A percentile compares a stretch with the other conserved stretches of the same genome.
These are phyloP conservation scores for Dioscorea zingiberensis DNA, from an alignment of 106 monocot genomes.

Conservation along the genomic window DNA sequence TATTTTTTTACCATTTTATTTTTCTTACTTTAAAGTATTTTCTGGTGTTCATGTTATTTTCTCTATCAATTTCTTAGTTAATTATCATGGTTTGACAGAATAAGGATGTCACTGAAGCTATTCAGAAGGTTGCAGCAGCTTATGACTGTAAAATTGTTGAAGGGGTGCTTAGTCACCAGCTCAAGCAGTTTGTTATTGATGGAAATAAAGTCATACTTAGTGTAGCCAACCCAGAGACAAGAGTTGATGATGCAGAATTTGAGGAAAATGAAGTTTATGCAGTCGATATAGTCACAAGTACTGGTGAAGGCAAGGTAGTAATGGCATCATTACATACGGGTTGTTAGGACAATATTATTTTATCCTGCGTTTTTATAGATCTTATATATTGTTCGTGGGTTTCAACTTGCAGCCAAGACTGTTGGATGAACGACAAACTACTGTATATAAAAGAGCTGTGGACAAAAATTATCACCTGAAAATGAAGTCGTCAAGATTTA, in stretches of 20 bases:
- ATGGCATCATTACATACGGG: too few relatives aligned
- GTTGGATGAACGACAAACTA: slow-evolving; percentile 86
- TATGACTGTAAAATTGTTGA: slow-evolving; percentile 99
- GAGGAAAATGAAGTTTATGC: slow-evolving; percentile 99
- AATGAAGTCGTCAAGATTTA: slow-evolving; percentile 94
- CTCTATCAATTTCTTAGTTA: too few relatives aligned
- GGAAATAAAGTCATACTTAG: slow-evolving; percentile 94
- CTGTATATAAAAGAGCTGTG: slow-evolving; percentile 93
- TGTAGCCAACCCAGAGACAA: slow-evolving; percentile 70
- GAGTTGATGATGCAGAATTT: slow-evolving; percentile 95
- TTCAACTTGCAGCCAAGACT: slow-evolving; percentile 55
- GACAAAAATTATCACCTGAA: slow-evolving; percentile 91
- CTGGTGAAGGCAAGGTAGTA: slow-evolving; percentile 90
- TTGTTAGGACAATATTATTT: neutral
- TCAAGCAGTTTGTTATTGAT: slow-evolving; percentile 98
- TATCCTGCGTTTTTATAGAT: neutral
- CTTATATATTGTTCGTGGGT: neutral
- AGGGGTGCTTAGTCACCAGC: slow-evolving; percentile 93
- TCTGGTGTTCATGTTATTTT: too few relatives aligned
- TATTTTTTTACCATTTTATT: too few relatives aligned
- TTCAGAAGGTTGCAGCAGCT: slow-evolving; percentile 97
- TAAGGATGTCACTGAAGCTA: slow-evolving; percentile 91
- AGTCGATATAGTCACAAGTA: slow-evolving; percentile 85
- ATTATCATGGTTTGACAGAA: slow-evolving; percentile 34
- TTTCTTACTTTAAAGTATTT: too few relatives aligned